Percentiles rank a stretch among this genome's conserved stretches.
Conservation (phyloP, 345 rosid genomes). For the Leavenworthia alabamica region DNA sequence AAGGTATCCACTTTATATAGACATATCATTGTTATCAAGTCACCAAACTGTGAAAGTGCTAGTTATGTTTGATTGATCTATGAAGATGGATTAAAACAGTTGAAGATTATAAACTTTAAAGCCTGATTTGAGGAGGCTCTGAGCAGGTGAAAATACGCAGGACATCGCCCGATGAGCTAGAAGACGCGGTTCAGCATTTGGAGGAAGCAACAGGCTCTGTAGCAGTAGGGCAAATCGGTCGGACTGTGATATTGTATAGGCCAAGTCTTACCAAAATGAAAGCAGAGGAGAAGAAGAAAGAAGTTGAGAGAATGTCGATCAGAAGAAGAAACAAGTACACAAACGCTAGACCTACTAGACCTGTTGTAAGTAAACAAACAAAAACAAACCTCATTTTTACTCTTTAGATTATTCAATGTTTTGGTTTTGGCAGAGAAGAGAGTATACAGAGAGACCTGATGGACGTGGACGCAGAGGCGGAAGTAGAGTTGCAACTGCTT, state of each 20-base stretch:
- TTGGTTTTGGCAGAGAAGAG: constrained; percentile 38
- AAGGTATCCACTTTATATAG: constrained; percentile 39
- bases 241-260: constrained; percentile 74
- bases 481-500: constrained; percentile 24
- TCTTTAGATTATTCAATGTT: neutral
- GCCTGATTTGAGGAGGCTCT: too few relatives aligned
- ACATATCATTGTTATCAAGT: neutral
- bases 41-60: neutral
- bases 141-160: constrained; percentile 67
- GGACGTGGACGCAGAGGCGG: constrained; percentile 44
- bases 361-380: constrained; percentile 9
- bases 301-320: constrained; percentile 40
- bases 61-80: neutral
- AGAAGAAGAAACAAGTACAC: constrained; percentile 23
- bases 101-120: too few relatives aligned
- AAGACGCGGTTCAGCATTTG: constrained; percentile 58
- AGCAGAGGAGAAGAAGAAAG: constrained; percentile 67
- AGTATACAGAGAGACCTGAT: constrained; percentile 28
- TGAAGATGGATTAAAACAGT: neutral
- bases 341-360: constrained; percentile 21
- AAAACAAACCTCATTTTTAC: neutral
- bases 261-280: constrained; percentile 77
- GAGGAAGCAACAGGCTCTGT: constrained; percentile 73
- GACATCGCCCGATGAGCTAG: constrained; percentile 81
- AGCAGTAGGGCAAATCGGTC: constrained; percentile 70